Conservation (phyloP, 2,329 filamentous ascomycete species). For the Alternaria sp. region DNA sequence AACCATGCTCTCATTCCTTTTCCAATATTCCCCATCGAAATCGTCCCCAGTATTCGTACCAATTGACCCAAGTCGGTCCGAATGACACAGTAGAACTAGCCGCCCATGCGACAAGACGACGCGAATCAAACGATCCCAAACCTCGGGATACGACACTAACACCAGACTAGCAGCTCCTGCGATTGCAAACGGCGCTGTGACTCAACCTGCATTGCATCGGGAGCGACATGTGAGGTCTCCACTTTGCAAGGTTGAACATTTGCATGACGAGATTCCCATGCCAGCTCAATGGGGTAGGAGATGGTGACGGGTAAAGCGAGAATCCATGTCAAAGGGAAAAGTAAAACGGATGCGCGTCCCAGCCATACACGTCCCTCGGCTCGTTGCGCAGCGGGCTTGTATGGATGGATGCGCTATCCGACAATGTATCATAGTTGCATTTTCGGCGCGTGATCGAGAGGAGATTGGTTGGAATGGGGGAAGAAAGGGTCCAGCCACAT, state of each 20-base stretch:
- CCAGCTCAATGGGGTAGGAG: not conserved
- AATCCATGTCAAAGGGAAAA: not conserved
- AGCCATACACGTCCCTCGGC: conserved; percentile 3
- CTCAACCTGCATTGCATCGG: not conserved
- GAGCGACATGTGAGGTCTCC: not conserved
- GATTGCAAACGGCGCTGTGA: not conserved
- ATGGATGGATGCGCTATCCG: not conserved
- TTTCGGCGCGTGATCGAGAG: not conserved
- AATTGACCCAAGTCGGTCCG: not conserved
- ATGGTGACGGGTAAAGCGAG: not conserved
- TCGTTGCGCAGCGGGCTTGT: not conserved
- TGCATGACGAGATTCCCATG: not conserved
- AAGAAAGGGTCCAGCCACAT: conserved; percentile 6
- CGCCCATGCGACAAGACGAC: not conserved
- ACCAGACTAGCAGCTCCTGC: not conserved
- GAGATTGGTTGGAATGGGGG: not conserved
- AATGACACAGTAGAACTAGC: not conserved
- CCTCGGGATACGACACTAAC: not conserved
- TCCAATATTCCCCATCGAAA: not conserved
- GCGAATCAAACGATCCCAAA: not conserved
- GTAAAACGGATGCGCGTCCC: not conserved
- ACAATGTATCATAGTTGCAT: not conserved
- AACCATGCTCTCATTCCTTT: not conserved
- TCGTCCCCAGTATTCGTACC: not conserved
- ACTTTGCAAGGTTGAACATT: not conserved